Base-by-base conservation (phyloP, 805 yeast species). In the Tetrapisispora iriomotensis region DNA sequence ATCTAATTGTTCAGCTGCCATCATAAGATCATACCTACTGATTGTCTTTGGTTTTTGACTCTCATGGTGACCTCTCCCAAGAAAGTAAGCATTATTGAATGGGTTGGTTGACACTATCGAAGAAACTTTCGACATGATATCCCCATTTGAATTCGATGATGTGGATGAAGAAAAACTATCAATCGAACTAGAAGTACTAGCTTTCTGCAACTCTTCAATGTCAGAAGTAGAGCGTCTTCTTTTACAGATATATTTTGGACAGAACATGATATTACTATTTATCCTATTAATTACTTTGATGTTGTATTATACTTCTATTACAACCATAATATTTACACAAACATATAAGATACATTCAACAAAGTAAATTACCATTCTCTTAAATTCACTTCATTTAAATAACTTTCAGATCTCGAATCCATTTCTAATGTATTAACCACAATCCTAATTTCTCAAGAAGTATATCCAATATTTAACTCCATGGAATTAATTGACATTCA, bases 11-110 rank as follows among this genome's bases (percentile, higher is more conserved):
- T 42, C 40, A 1, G 57, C 51, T n/a, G 47, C 49, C 19, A 37
- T 36, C 12, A 53, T 25, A 8, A 53, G 33, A 36, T 53, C 58
- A 24, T 44, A 38, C 19, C 58, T 45, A 8, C 57, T 53, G 12
- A 53, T 46, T 5, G 47, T 41, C 8, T 32, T 22, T 13, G 40
- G 40, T 12, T 28, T 38, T 6, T 15, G 34, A 21, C 40, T 38
- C 27, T 32, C 29, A 32, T 27, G 29, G 8, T 22, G 23, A 18
- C 40, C 40, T 27, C 40, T 38, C 2, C 40, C 40, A 9, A 38
- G 15, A 20, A 38, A 22, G 3, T 20, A 20, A 15, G 22, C 33
- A 14, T 15, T 20, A 15, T 27, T 15, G 4, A 38, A 23, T 19
- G 40, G 28, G 12, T 32, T 38, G 7, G 29, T 19, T 5, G 42